Base-by-base conservation (phyloP, 371 early-diverging fungal species). In the Rhizopus delemar region DNA sequence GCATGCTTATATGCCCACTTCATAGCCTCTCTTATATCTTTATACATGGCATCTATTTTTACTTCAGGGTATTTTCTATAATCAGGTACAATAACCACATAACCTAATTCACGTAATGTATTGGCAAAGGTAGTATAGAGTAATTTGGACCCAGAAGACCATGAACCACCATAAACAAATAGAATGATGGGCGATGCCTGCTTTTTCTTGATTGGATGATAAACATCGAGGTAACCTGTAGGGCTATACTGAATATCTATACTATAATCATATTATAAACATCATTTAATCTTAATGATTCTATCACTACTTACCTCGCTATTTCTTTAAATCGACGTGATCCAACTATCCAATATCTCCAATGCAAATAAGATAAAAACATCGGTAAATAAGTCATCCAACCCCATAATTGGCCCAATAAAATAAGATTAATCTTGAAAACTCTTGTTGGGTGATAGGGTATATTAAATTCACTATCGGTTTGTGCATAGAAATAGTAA, bases 131-230 rank as follows among this genome's bases (percentile, higher is more conserved):
- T 75, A 0, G 78, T 74, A 58, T 92, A 92, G 35, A 83, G 55
- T 32, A 69, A 58, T 49, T 85, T 88, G 16, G 72, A 69, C 11
- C 88, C 88, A 41, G 82, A 75, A 5, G 75, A 71, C 91, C 90
- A 90, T 15, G 81, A 76, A 5, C 90, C 90, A 43, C 92, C 92
- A 65, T 90, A 84, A 41, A 90, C 70, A 64, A 90, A 92, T 1
- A 92, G 68, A 57, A 92, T 70, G n/a, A 90, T 87, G 22, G 89
- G 90, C 13, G 43, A 6, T 4, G 64, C 50, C 35, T 59, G 53
- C 3, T 39, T 13, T 31, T 15, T 59, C 13, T 63, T 60, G 8
- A 52, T 34, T 8, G 81, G 78, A 9, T 67, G 65, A 51, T 80
- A 80, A 0, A 77, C 58, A 57, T 80, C 81, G 8, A 80, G 49